Base-by-base conservation (phyloP, 2,329 filamentous ascomycete genomes). In the Penicillium brevicompactum region DNA sequence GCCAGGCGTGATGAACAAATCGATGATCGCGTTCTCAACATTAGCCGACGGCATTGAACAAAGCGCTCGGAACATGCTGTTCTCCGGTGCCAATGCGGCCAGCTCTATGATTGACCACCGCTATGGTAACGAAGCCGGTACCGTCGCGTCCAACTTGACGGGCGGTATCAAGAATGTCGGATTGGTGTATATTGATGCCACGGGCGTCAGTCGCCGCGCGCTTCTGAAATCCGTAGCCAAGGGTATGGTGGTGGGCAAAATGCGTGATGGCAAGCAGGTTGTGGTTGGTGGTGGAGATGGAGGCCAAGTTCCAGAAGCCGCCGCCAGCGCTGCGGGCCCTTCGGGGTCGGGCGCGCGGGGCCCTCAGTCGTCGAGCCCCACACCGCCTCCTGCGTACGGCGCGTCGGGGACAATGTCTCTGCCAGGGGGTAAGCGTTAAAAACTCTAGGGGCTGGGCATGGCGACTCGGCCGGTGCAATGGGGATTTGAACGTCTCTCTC, bases 161-260 rank as follows among this genome's bases (percentile, higher is more conserved):
- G 88, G 91, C 5, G 93, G 92, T 22, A 87, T 97, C 67, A 96
- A 94, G 81, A 99, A 97, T 63, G 94, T 97, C 7, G 94, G 92
- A 5, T 81, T 99, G 27, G 94, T 99, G 31, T 99, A 99, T 71
- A 96, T 99, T 57, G 94, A 99, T 66, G 93, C 95, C 1, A 89
- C 92, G 0, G 94, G 94, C 34, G 94, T 99, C 1, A 96, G 90
- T 52, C 83, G 94, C 41, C 86, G 87, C 58, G 94, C 94, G 0
- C 86, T 99, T 42, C 84, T 99, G 70, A 99, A 97, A 80, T 91
- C 89, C 41, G 94, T 97, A 1, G 94, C 92, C 18, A 97, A 96
- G 79, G 92, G 94, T 40, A 97, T 99, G 94, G 76, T 80, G 2
- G 75, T 80, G 34, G 79, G 78, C 21, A 74, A 72, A 37, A 79